A percentile compares a stretch with the other conserved stretches of the same genome.
Conservation (phyloP, 805 yeast genomes). For the Metschnikowia lochheadii region DNA sequence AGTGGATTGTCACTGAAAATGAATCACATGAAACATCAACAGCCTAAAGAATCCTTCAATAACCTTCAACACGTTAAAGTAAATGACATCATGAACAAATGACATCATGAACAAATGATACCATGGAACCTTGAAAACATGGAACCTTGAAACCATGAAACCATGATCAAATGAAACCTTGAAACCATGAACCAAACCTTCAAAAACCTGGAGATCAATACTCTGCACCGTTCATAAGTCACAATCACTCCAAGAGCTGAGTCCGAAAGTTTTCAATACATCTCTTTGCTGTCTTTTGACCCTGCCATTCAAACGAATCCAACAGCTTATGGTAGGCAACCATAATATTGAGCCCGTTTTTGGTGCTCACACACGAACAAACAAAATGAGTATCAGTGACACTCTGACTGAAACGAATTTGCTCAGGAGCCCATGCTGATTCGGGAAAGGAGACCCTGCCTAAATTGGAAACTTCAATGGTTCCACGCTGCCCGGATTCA, state of each 20-base stretch:
- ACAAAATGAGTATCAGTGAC: constrained; percentile 10
- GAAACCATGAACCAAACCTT: no score
- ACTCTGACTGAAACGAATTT: constrained; percentile 13
- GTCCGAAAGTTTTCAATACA: constrained; percentile 5
- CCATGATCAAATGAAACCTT: no score
- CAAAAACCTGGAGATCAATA: background rate
- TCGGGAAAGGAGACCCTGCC: constrained; percentile 5
- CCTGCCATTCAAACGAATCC: background rate
- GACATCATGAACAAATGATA: no score
- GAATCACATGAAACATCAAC: no score
- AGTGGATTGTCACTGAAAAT: no score
- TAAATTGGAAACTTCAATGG: constrained; percentile 15
- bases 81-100: no score
- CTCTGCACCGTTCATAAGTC: no score
- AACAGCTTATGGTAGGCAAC: constrained; percentile 9
- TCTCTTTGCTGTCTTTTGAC: background rate
- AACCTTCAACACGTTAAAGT: no score
- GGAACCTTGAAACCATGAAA: no score
- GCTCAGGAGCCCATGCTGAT: constrained; percentile 8
- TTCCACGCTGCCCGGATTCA: constrained; percentile 2
- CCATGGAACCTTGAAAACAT: no score
- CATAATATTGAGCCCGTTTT: constrained; percentile 12
- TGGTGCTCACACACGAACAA: constrained; percentile 11
- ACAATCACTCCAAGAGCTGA: background rate
- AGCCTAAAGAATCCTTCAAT: no score